Evolutionary conservation across 208 protist genomes (phyloP).

Genomic region (Trypanosoma mega): DNA sequence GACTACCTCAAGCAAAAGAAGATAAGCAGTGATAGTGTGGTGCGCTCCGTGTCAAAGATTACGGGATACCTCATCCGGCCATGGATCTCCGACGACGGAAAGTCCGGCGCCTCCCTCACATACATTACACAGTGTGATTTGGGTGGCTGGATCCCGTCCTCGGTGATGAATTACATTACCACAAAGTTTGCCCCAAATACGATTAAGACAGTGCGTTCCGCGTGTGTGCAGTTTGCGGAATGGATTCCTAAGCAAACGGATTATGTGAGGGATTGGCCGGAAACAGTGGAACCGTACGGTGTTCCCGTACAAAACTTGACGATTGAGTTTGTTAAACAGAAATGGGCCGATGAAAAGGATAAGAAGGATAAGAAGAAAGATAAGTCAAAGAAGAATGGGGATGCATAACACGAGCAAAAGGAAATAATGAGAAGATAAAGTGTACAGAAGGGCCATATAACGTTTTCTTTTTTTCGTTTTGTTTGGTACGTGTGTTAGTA

Average conservation of each 20-base stretch:
- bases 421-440: too few species aligned
- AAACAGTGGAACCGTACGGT: conserved; percentile 16
- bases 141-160: conserved; percentile 76
- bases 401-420: neutral
- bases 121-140: conserved; percentile 88
- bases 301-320: conserved; percentile 46
- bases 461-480: too few species aligned
- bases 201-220: conserved; percentile 44
- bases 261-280: conserved; percentile 67
- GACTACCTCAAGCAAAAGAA: conserved; percentile 49
- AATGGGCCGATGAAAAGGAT: conserved; percentile 36
- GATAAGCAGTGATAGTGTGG: conserved; percentile 46
- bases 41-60: conserved; percentile 74
- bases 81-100: conserved; percentile 45
- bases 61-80: conserved; percentile 87
- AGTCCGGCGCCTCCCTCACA: conserved; percentile 56
- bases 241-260: conserved; percentile 67
- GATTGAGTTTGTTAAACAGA: conserved; percentile 45
- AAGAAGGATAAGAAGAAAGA: conserved; percentile 1
- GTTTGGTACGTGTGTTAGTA: too few species aligned
- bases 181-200: conserved; percentile 82
- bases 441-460: too few species aligned
- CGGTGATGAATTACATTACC: conserved; percentile 75
- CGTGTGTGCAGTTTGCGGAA: conserved; percentile 42
- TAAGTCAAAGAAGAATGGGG: neutral